Conservation (phyloP, 2,329 filamentous ascomycete genomes). For the Sporothrix schenckii region DNA sequence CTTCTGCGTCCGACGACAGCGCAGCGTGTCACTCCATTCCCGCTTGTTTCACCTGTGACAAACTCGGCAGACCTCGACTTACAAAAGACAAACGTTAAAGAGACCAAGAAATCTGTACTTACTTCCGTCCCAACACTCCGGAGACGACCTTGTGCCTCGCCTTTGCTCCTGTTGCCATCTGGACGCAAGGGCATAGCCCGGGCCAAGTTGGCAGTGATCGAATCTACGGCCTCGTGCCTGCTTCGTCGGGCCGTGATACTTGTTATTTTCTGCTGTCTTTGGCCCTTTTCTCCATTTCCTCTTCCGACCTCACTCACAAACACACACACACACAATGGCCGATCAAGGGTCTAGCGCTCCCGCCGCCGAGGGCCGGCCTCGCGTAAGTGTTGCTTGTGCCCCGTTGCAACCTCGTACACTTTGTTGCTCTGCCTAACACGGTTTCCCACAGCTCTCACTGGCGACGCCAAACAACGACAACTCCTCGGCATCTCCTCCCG, state of each 20-base stretch:
- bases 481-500: neutral
- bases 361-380: slow-evolving; percentile 29
- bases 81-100: neutral
- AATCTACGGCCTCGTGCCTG: neutral
- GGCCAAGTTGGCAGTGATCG: neutral
- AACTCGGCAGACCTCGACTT: slow-evolving; percentile 2
- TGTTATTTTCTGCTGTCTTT: neutral
- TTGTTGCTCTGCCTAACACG: neutral
- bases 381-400: slow-evolving; percentile 17
- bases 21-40: neutral
- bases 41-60: neutral
- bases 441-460: slow-evolving; percentile 15
- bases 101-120: neutral
- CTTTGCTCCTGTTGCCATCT: neutral
- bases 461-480: slow-evolving; percentile 23
- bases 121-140: neutral
- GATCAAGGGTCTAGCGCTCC: slow-evolving; percentile 34
- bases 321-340: slow-evolving; percentile 34
- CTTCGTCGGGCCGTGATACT: slow-evolving; percentile 4
- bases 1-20: neutral
- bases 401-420: too few species aligned
- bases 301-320: neutral
- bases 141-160: neutral
- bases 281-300: too few species aligned
- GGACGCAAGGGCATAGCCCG: neutral